Conservation (phyloP, 495 filamentous ascomycete genomes). For the Rhizodiscina lignyota region DNA sequence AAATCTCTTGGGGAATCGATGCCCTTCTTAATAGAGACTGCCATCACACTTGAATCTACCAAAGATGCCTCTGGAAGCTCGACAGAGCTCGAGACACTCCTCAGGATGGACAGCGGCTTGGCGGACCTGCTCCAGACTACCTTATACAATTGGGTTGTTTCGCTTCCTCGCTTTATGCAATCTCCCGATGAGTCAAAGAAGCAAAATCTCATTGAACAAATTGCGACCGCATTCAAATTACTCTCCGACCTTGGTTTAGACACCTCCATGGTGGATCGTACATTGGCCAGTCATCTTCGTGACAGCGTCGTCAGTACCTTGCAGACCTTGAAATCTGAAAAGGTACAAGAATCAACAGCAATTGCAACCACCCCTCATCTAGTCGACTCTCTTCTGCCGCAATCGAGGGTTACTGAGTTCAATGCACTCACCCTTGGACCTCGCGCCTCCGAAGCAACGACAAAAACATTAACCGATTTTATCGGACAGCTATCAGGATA, state of each 20-base stretch:
- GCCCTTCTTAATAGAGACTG: slow-evolving; percentile 59
- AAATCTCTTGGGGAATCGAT: slow-evolving; percentile 54
- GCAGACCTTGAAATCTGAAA: too few species aligned
- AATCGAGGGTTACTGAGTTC: too few species aligned
- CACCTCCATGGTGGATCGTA: slow-evolving; percentile 50
- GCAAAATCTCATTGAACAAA: slow-evolving; percentile 49
- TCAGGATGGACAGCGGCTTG: slow-evolving; percentile 44
- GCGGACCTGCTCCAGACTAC: slow-evolving; percentile 52
- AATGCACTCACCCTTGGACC: too few species aligned
- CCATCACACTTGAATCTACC: slow-evolving; percentile 49
- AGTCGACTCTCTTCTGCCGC: too few species aligned
- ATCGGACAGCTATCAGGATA: too few species aligned
- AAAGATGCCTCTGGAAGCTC: slow-evolving; percentile 20
- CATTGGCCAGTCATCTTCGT: slow-evolving; percentile 44
- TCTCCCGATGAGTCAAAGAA: slow-evolving; percentile 66
- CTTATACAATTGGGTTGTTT: slow-evolving; percentile 64
- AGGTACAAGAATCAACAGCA: too few species aligned
- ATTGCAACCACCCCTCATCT: too few species aligned
- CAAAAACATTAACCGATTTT: too few species aligned
- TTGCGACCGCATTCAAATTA: slow-evolving; percentile 56
- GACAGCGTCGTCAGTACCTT: slow-evolving; percentile 33
- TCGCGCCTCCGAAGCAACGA: too few species aligned
- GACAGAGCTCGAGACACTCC: slow-evolving; percentile 26
- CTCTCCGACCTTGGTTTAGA: slow-evolving; percentile 47
- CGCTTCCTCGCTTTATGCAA: slow-evolving; percentile 71